A percentile compares a stretch with the other conserved stretches of the same genome.
Evolutionary conservation across 306 rosid genomes (phyloP).

Genomic region (Castanea mollissima): DNA sequence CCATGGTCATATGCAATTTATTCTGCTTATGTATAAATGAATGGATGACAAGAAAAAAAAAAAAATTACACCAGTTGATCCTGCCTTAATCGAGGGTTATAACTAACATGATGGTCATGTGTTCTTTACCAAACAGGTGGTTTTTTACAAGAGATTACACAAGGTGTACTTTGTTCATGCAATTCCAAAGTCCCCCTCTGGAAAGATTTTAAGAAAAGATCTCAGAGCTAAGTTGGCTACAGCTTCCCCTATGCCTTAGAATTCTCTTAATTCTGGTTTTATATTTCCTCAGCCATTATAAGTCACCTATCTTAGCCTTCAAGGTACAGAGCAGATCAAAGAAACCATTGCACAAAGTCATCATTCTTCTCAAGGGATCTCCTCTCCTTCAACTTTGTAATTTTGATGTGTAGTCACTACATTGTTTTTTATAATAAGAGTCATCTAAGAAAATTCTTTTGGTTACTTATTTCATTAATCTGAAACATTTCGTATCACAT

Average conservation of each 20-base stretch:
- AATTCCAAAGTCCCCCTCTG: constrained; percentile 85
- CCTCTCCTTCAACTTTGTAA: background rate
- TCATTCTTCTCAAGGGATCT: background rate
- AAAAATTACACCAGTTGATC: background rate
- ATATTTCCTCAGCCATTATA: background rate
- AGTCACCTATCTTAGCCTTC: constrained; percentile 4
- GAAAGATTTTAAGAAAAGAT: constrained; percentile 83
- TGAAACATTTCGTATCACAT: background rate
- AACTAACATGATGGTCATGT: background rate
- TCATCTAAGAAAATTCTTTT: background rate
- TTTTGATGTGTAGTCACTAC: background rate
- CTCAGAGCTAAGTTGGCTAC: constrained; percentile 70
- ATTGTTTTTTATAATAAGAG: background rate
- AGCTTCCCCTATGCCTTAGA: constrained; percentile 9
- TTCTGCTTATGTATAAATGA: too few relatives aligned
- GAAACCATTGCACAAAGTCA: background rate
- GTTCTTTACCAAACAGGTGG: constrained; percentile 56
- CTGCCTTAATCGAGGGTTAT: background rate
- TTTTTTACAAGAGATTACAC: constrained; percentile 79
- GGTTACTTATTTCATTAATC: background rate
- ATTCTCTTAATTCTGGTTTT: background rate
- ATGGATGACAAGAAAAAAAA: too few relatives aligned
- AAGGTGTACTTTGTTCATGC: constrained; percentile 66
- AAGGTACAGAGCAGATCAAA: background rate
- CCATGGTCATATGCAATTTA: too few relatives aligned